Evolutionary conservation across 441 rosid species (phyloP).

Genomic region (Manihot esculenta): DNA sequence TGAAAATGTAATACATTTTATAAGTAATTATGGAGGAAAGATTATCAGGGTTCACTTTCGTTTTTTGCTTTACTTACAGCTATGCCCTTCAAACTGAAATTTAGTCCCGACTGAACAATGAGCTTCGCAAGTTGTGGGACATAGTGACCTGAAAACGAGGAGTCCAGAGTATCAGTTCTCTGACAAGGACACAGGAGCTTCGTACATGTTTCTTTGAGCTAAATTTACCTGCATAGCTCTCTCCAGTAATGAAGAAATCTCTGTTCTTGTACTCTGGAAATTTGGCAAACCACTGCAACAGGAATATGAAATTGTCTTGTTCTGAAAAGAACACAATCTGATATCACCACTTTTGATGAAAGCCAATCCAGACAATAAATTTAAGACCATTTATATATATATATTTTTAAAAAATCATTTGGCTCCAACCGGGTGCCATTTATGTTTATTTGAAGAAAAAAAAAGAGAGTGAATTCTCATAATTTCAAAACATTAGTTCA

Average conservation of each 20-base stretch:
- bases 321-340: slow-evolving; percentile 18
- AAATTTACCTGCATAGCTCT: slow-evolving; percentile 46
- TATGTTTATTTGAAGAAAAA: no score
- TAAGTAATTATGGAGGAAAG: no score
- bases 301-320: slow-evolving; percentile 42
- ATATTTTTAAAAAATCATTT: no score
- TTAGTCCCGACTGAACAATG: slow-evolving; percentile 32
- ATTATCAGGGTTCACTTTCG: no score
- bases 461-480: no score
- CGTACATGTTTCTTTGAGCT: not conserved
- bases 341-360: no score
- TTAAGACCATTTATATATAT: no score
- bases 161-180: not conserved
- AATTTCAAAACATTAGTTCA: no score
- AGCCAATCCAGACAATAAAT: not conserved
- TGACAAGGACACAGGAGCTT: not conserved
- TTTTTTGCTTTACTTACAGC: slow-evolving; percentile 35
- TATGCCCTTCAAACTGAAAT: slow-evolving; percentile 42
- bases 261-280: slow-evolving; percentile 40
- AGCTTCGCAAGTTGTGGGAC: slow-evolving; percentile 54
- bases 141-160: slow-evolving; percentile 39
- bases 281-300: slow-evolving; percentile 34
- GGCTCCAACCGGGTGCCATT: no score
- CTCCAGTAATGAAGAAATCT: slow-evolving; percentile 47
- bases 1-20: not conserved